Evolutionary conservation across 129 eudicot genomes (phyloP).

Genomic region (Flaveria trinervia): DNA sequence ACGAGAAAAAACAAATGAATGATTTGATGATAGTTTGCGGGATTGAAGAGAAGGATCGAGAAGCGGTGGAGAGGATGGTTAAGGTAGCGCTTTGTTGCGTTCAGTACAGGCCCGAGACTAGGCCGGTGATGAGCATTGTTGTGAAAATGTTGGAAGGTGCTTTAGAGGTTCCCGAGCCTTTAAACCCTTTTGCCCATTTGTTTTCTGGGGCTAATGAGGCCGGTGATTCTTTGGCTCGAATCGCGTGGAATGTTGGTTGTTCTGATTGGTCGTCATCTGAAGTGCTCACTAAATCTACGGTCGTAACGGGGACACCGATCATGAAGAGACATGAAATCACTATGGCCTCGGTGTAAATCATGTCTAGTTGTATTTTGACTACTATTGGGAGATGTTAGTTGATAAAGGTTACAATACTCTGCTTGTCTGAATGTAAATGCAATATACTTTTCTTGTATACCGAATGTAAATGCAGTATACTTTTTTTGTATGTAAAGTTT

Average conservation of each 20-base stretch:
- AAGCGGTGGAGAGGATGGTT: constrained; percentile 31
- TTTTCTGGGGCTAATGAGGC: neutral
- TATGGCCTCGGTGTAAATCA: constrained; percentile 20
- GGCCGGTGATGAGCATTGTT: constrained; percentile 41
- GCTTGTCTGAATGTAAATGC: too few relatives aligned
- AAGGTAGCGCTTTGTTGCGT: constrained; percentile 44
- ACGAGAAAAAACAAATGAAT: constrained; percentile 15
- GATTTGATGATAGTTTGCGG: constrained; percentile 28
- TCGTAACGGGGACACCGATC: constrained; percentile 22
- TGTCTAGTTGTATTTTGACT: too few relatives aligned
- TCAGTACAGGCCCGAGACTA: constrained; percentile 32
- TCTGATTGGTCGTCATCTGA: constrained; percentile 36
- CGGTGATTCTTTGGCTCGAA: constrained; percentile 21
- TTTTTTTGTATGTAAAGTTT: too few relatives aligned
- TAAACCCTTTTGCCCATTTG: constrained; percentile 28
- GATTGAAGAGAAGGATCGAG: constrained; percentile 31
- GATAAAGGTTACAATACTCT: too few relatives aligned
- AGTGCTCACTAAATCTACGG: constrained; percentile 5
- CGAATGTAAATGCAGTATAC: too few relatives aligned
- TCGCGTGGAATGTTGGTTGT: constrained; percentile 25
- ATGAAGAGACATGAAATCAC: constrained; percentile 29
- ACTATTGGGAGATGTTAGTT: too few relatives aligned
- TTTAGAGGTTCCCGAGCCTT: constrained; percentile 27
- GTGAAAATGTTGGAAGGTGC: constrained; percentile 42
- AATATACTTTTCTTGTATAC: too few relatives aligned